Evolutionary conservation across 148 eudicot species (phyloP).

Genomic region (Fagopyrum esculentum): DNA sequence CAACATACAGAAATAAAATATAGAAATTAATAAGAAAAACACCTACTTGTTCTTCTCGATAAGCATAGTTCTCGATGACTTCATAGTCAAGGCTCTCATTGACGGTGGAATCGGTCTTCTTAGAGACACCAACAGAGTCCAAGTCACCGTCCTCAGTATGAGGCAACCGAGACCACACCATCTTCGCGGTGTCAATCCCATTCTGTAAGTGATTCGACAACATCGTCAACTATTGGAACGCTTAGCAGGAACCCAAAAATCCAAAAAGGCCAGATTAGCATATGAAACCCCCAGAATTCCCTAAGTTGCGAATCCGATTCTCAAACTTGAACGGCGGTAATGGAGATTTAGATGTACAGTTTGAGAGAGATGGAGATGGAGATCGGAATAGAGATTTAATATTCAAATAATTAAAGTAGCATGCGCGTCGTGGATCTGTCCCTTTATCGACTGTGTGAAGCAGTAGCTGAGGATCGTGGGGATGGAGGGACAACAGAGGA

Average conservation of each 20-base stretch:
- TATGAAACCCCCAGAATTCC: neutral
- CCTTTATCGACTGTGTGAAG: neutral
- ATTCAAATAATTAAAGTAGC: neutral
- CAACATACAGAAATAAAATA: neutral
- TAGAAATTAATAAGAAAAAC: neutral
- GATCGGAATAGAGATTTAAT: neutral
- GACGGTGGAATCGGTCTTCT: conserved; percentile 35
- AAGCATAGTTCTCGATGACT: conserved; percentile 81
- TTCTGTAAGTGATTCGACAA: conserved; percentile 70
- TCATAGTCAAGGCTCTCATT: conserved; percentile 94
- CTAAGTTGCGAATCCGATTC: neutral
- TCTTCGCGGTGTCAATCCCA: conserved; percentile 70
- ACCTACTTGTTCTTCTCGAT: conserved; percentile 77
- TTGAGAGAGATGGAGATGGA: conserved; percentile 4
- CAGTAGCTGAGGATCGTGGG: neutral
- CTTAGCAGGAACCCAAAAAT: neutral
- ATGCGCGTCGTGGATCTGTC: neutral
- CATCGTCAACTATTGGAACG: conserved; percentile 26
- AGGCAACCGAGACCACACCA: conserved; percentile 75
- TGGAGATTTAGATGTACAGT: conserved; percentile 4
- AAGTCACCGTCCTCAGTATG: conserved; percentile 38
- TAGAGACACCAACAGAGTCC: conserved; percentile 32
- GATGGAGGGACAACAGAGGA: no score
- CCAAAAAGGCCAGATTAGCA: neutral
- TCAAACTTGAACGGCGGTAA: neutral